phyloP scores from a whole-genome alignment of 768 basidiomycete species.

The Mycena floridula region DNA sequence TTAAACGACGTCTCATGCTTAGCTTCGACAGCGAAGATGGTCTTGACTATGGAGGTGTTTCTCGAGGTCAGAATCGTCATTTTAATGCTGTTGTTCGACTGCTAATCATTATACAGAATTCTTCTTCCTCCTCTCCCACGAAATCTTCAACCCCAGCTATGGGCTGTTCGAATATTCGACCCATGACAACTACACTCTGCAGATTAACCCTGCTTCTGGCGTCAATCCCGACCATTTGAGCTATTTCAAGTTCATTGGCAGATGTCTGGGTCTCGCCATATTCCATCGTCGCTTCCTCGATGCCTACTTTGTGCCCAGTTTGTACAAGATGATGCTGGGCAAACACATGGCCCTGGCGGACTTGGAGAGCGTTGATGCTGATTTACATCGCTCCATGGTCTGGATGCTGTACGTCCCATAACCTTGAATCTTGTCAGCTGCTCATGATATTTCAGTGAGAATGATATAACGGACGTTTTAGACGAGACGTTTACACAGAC shows the following conservation, averaged over 20 bases:
- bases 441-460: conserved; percentile 42
- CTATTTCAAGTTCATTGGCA: conserved; percentile 80
- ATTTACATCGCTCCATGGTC: conserved; percentile 59
- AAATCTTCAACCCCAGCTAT: conserved; percentile 78
- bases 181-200: conserved; percentile 75
- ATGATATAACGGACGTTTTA: conserved; percentile 69
- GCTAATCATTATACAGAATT: conserved; percentile 52
- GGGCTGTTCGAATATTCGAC: conserved; percentile 80
- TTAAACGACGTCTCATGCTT: conserved; percentile 67
- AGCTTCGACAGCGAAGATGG: conserved; percentile 79
- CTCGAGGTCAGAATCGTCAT: conserved; percentile 37
- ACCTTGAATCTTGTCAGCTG: neutral
- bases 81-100: neutral
- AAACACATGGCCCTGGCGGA: conserved; percentile 58
- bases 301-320: conserved; percentile 72
- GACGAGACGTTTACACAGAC: conserved; percentile 69
- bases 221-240: conserved; percentile 74
- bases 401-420: conserved; percentile 64
- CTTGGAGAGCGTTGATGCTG: conserved; percentile 64
- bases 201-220: conserved; percentile 72
- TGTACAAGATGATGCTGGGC: conserved; percentile 73
- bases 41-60: conserved; percentile 73
- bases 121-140: conserved; percentile 81
- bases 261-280: conserved; percentile 66
- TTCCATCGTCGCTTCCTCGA: conserved; percentile 78